Base-by-base conservation (phyloP, 768 basidiomycete species). In the Russula brevipes region DNA sequence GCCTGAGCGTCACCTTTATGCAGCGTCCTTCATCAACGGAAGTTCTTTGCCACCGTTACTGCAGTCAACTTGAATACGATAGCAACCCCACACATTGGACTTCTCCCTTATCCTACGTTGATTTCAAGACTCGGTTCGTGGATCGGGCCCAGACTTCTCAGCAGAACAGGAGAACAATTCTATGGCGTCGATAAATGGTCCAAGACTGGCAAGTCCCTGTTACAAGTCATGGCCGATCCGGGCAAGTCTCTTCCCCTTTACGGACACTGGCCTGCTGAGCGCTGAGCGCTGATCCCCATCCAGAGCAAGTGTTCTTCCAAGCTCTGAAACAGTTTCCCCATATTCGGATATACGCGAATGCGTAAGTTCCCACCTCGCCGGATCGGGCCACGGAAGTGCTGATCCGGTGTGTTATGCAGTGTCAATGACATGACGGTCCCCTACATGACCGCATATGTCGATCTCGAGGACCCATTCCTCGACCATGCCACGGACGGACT, bases 41-140 rank as follows among this genome's bases (percentile, higher is more conserved):
- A 79, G 7, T 91, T 94, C 76, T 95, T 95, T 70, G 78, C 85
- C 2, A 75, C 77, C 2, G 80, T 93, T 47, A 73, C 75, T 35
- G 90, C 92, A 0, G 80, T 89, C 58, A 92, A 91, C 72, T 95
- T 94, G 73, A 84, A 83, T 58, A 91, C 92, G 0, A 75, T 94
- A 54, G 89, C 92, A 2, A 91, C 92, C 0, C 93, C 93, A 1
- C 87, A 91, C 65, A 78, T 93, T 45, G 93, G 93, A 14, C 79
- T 92, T 7, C 85, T 84, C 4, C 76, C 77, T 69, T 86, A 87
- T 65, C 79, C 81, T 33, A 83, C 85, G 2, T 73, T 87, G 39
- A 70, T 86, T 46, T 88, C 87, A 1, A 74, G 76, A 1, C 52
- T 90, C 0, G 69, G 79, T 11, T 77, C 79, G 1, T 76, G 72